A percentile compares a stretch with the other conserved stretches of the same genome.
Conservation (phyloP, 1,139 yeast species). For the Suhomyces bokatorum region DNA sequence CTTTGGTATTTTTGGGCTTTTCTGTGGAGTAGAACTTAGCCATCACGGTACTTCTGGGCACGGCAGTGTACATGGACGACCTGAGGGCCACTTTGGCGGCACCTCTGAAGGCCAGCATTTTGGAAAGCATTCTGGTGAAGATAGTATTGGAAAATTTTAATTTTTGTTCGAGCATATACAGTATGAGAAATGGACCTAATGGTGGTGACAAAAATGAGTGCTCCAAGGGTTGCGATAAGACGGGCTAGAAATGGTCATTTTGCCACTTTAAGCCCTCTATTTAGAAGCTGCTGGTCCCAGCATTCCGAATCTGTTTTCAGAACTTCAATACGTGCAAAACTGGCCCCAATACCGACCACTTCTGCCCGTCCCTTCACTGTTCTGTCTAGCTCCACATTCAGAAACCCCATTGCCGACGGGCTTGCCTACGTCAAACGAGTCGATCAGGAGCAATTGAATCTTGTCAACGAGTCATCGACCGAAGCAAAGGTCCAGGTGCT, state of each 20-base stretch:
- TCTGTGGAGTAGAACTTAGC: slow-evolving; percentile 24
- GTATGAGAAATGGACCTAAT: background rate
- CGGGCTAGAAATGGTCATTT: too few species aligned
- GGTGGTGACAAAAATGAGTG: too few species aligned
- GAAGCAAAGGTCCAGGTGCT: slow-evolving; percentile 26
- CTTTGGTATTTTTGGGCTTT: slow-evolving; percentile 22
- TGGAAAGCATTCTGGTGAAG: slow-evolving; percentile 3
- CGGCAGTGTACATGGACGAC: background rate
- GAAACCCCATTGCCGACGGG: slow-evolving; percentile 7
- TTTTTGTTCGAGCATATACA: slow-evolving; percentile 4
- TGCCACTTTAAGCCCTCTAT: too few species aligned
- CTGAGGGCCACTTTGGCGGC: slow-evolving; percentile 3
- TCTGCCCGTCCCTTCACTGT: background rate
- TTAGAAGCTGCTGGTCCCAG: too few species aligned
- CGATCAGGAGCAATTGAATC: slow-evolving; percentile 26
- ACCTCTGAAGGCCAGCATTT: slow-evolving; percentile 7
- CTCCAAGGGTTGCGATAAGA: too few species aligned
- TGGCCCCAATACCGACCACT: background rate
- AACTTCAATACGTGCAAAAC: background rate
- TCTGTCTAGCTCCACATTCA: background rate
- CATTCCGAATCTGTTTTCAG: background rate
- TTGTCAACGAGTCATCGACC: slow-evolving; percentile 21
- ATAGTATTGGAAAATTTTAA: slow-evolving; percentile 4
- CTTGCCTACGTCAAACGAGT: slow-evolving; percentile 33
- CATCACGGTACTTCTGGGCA: background rate